Evolutionary conservation across 768 basidiomycete species (phyloP).

Genomic region (Zangia roseola): DNA sequence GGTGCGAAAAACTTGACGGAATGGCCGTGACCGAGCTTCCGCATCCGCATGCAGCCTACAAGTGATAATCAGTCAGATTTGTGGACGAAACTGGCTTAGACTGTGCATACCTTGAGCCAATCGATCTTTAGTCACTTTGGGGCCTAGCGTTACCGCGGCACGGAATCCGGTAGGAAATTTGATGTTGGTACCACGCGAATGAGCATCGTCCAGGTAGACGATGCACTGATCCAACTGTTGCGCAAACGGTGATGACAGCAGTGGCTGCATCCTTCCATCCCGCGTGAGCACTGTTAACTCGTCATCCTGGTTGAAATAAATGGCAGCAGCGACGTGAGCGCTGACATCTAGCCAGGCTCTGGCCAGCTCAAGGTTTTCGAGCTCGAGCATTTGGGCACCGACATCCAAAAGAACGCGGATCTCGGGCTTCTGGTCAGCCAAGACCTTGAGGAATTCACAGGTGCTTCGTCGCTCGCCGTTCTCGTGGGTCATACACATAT

Average conservation of each 20-base stretch:
- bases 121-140: constrained; percentile 38
- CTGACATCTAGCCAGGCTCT: constrained; percentile 38
- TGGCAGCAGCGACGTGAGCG: constrained; percentile 22
- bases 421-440: constrained; percentile 37
- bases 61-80: not conserved
- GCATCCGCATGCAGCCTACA: constrained; percentile 54
- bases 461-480: constrained; percentile 19
- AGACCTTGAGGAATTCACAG: constrained; percentile 20
- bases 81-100: not conserved
- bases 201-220: constrained; percentile 40
- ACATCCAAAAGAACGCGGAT: constrained; percentile 53
- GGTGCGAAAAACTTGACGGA: constrained; percentile 50
- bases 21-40: constrained; percentile 46
- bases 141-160: constrained; percentile 39
- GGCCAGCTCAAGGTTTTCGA: constrained; percentile 42
- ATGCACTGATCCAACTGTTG: constrained; percentile 36
- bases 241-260: constrained; percentile 33
- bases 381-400: constrained; percentile 55
- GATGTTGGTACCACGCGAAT: constrained; percentile 40
- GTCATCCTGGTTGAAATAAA: constrained; percentile 34
- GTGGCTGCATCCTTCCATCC: constrained; percentile 28
- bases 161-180: constrained; percentile 34
- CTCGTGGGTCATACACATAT: constrained; percentile 11
- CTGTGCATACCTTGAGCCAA: constrained; percentile 32
- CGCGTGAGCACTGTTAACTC: constrained; percentile 33